These are phyloP conservation scores for Oryza glaberrima DNA, from an alignment of 176 grass and related monocot genomes.

Conservation along the genomic window DNA sequence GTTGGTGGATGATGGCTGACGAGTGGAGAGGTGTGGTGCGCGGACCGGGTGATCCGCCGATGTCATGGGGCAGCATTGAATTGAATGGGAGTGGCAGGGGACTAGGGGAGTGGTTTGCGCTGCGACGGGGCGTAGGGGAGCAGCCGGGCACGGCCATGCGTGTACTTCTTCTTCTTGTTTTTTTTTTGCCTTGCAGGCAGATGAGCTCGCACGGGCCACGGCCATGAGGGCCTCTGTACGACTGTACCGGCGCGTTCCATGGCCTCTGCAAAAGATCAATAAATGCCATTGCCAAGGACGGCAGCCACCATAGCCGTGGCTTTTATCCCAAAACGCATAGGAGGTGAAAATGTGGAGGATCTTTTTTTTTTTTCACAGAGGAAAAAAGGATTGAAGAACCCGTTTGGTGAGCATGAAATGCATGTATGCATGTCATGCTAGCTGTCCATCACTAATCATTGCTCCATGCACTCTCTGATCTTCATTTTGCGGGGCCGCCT, in stretches of 20 bases:
- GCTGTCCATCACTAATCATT: not conserved
- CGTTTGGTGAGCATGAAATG: slow-evolving; percentile 23
- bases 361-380: not conserved
- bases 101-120: slow-evolving; percentile 37
- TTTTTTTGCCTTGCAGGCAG: slow-evolving; percentile 26
- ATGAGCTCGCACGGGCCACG: slow-evolving; percentile 1
- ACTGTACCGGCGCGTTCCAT: slow-evolving; percentile 34
- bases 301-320: slow-evolving; percentile 24
- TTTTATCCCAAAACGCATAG: slow-evolving; percentile 8
- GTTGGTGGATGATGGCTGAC: not conserved
- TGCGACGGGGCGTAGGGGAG: not conserved
- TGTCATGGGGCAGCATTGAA: slow-evolving; percentile 54
- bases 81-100: slow-evolving; percentile 43
- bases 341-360: not conserved
- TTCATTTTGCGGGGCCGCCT: not conserved
- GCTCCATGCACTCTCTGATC: not conserved
- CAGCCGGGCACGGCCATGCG: slow-evolving; percentile 7
- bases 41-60: slow-evolving; percentile 38
- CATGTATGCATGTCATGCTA: not conserved
- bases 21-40: slow-evolving; percentile 1
- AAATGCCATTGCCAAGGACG: slow-evolving; percentile 33
- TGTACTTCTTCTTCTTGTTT: not conserved
- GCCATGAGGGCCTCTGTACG: not conserved
- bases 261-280: slow-evolving; percentile 27
- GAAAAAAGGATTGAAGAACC: not conserved